Evolutionary conservation across 2,329 filamentous ascomycete genomes (phyloP).

Genomic region (Arthroderma uncinatum): DNA sequence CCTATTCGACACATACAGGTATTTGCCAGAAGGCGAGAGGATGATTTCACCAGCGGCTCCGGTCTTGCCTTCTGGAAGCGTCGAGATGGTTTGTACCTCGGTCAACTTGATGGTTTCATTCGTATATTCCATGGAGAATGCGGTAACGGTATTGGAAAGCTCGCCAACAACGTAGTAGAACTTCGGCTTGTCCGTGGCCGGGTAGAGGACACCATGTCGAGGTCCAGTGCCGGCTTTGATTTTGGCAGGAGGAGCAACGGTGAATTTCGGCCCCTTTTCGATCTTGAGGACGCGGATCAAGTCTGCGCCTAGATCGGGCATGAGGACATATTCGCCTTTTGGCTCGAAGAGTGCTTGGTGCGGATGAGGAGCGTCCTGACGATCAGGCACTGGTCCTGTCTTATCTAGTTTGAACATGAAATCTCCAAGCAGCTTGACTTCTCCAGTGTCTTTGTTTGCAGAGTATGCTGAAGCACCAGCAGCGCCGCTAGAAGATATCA

Average conservation of each 20-base stretch:
- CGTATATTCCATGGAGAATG: slow-evolving; percentile 28
- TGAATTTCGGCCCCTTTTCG: slow-evolving; percentile 32
- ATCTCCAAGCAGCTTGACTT: slow-evolving; percentile 1
- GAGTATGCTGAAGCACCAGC: slow-evolving; percentile 10
- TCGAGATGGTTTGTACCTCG: slow-evolving; percentile 34
- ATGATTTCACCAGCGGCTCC: slow-evolving; percentile 48
- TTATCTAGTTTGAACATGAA: slow-evolving; percentile 26
- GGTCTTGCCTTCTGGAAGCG: slow-evolving; percentile 35
- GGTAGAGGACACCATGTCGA: slow-evolving; percentile 46
- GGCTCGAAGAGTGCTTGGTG: slow-evolving; percentile 52
- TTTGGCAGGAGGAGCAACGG: slow-evolving; percentile 34
- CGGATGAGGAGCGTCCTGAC: slow-evolving; percentile 47
- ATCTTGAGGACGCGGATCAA: slow-evolving; percentile 47
- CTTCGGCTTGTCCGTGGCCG: slow-evolving; percentile 32
- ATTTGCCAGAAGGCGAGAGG: slow-evolving; percentile 38
- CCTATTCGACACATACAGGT: slow-evolving; percentile 58
- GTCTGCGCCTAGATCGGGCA: slow-evolving; percentile 54
- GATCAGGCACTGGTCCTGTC: slow-evolving; percentile 28
- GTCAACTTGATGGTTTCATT: slow-evolving; percentile 23
- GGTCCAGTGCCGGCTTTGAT: slow-evolving; percentile 45
- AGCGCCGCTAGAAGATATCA: slow-evolving; percentile 7
- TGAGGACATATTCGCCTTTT: slow-evolving; percentile 46
- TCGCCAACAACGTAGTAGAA: slow-evolving; percentile 44
- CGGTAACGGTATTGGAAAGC: slow-evolving; percentile 41
- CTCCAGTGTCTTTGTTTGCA: slow-evolving; percentile 6